Evolutionary conservation across 2,329 filamentous ascomycete species (phyloP), one percentile per base, ranked within the genome.

Genomic region (Hypoxylon sp.): DNA sequence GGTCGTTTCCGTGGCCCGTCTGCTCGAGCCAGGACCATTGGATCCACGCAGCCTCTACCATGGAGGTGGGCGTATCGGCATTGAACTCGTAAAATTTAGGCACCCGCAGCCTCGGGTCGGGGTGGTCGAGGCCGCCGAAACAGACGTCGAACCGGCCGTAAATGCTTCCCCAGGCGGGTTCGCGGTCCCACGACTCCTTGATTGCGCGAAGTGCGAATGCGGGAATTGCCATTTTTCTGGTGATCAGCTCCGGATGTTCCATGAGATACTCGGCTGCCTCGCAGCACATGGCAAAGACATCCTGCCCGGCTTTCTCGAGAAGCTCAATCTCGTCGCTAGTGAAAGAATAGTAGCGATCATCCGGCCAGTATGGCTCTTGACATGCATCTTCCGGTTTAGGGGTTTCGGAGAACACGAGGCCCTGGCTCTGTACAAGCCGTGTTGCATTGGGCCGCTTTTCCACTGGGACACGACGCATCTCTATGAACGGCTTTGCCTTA

Each of bases 11-110:
- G 11, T 62, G 60, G n/a, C 60, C 60, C 6, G 60, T 62, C n/a
- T 62, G 60, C 52, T 62, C 60, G 10, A 62, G 60, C 60, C 60
- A 62, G 44, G 11, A 51, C 52, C 60, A 62, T 24, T 62, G 60
- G 31, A 62, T 62, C 11, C 32, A 56, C 24, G 44, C 60, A 0
- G 60, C 51, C 27, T 62, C 60, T 7, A 62, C 44, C 0, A 62
- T 13, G 1, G 60, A 56, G 24, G 60, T 62, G 10, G 60, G 51
- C 10, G 60, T 56, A n/a, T 62, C 60, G 3, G 60, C 60, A 17
- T 62, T 62, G 52, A 62, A 62, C 44, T 62, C 52, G 44, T 62
- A 62, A 17, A 62, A 62, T n/a, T 62, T 62, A 15, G 60, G 60
- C 39, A 51, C 44, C 17, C 60, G 51, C 21, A 62, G 35, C 29